A percentile compares a stretch with the other conserved stretches of the same genome.
Conservation (phyloP, 495 filamentous ascomycete species). For the Penicillium lagena region DNA sequence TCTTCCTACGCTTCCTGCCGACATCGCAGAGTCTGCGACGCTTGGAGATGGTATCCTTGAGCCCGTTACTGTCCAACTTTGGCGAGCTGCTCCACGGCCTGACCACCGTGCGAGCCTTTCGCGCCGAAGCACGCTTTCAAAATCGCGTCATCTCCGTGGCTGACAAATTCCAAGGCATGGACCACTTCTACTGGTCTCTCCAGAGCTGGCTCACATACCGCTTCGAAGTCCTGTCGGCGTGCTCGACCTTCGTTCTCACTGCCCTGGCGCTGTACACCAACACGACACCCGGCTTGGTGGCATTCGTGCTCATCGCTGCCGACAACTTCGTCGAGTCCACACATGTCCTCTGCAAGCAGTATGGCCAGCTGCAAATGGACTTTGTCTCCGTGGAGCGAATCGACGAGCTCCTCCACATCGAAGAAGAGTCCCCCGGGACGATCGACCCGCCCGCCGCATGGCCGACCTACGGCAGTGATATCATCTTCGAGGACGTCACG, state of each 20-base stretch:
- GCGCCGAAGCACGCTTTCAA: conserved; percentile 68
- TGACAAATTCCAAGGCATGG: conserved; percentile 84
- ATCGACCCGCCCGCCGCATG: conserved; percentile 66
- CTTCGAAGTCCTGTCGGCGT: conserved; percentile 63
- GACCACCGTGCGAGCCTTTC: conserved; percentile 71
- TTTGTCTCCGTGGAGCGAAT: conserved; percentile 83
- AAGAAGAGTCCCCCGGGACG: conserved; percentile 62
- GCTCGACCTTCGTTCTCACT: conserved; percentile 65
- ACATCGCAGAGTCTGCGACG: conserved; percentile 75
- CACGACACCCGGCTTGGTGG: conserved; percentile 65
- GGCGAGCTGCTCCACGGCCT: conserved; percentile 72
- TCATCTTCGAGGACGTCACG: conserved; percentile 69
- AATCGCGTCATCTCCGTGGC: conserved; percentile 65
- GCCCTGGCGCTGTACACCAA: conserved; percentile 62
- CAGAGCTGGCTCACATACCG: conserved; percentile 77
- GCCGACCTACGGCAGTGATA: conserved; percentile 62
- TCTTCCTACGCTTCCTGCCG: conserved; percentile 70
- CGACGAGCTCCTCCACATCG: conserved; percentile 67
- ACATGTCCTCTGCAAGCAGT: conserved; percentile 64
- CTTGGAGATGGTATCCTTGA: conserved; percentile 78
- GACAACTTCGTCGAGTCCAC: conserved; percentile 55
- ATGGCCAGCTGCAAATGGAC: conserved; percentile 81
- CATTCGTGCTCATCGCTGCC: conserved; percentile 55
- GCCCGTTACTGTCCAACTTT: conserved; percentile 79
- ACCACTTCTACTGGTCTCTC: conserved; percentile 86